Conservation (phyloP, 352 stramenopile species). For the Peronospora tabacina region DNA sequence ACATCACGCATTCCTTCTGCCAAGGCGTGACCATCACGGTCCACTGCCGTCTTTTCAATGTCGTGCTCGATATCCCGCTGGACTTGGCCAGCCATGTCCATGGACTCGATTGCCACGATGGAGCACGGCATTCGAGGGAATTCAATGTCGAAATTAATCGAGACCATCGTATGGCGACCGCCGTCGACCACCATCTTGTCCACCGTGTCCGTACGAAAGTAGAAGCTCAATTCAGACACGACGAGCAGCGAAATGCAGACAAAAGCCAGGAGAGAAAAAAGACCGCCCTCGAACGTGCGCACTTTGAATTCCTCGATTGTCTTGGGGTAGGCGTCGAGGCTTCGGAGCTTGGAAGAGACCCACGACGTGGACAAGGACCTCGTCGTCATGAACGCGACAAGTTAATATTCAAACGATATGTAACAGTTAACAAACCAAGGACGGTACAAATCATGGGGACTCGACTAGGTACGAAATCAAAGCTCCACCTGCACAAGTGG, state of each 20-base stretch:
- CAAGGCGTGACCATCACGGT: constrained; percentile 37
- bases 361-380: constrained; percentile 15
- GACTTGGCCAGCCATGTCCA: constrained; percentile 55
- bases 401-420: too few relatives aligned
- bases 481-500: too few relatives aligned
- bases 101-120: constrained; percentile 61
- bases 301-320: constrained; percentile 88
- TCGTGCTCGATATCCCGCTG: constrained; percentile 77
- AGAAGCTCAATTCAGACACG: constrained; percentile 68
- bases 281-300: constrained; percentile 65
- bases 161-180: constrained; percentile 51
- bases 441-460: too few relatives aligned
- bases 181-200: constrained; percentile 85
- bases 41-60: constrained; percentile 66
- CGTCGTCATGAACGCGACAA: constrained; percentile 9
- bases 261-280: constrained; percentile 77
- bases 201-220: constrained; percentile 67
- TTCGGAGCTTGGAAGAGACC: constrained; percentile 33
- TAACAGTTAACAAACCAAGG: too few relatives aligned
- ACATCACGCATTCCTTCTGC: constrained; percentile 45
- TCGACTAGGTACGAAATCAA: too few relatives aligned
- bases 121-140: constrained; percentile 79
- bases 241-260: constrained; percentile 56
- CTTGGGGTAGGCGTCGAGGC: constrained; percentile 80
- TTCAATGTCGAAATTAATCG: constrained; percentile 76